phyloP scores from a whole-genome alignment of 768 basidiomycete genomes.

The Pholiota conissans region DNA sequence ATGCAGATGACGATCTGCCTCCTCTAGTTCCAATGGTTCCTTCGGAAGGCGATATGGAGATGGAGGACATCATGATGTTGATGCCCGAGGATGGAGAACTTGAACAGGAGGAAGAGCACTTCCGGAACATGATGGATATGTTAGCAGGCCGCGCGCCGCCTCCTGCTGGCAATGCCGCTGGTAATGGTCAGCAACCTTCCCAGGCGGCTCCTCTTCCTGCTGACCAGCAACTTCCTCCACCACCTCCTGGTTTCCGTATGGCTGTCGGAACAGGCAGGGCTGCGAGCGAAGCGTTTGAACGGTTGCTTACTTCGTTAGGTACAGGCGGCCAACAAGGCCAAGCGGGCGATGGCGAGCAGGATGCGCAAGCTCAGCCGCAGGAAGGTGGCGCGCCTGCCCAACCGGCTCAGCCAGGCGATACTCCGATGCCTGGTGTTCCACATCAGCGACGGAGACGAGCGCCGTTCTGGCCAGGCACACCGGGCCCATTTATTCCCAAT shows the following conservation, averaged over 20 bases:
- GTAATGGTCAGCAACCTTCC: neutral
- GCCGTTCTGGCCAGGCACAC: too few relatives aligned
- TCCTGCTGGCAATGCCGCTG: neutral
- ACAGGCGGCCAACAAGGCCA: neutral
- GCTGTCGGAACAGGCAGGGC: conserved; percentile 23
- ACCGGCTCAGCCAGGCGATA: neutral
- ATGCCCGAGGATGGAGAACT: conserved; percentile 2
- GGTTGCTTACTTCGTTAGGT: conserved; percentile 21
- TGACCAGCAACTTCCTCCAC: neutral
- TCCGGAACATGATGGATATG: conserved; percentile 7
- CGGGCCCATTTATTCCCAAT: too few relatives aligned
- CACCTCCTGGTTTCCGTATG: conserved; percentile 12
- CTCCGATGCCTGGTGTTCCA: neutral
- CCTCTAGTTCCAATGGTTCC: too few relatives aligned
- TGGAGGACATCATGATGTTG: conserved; percentile 2
- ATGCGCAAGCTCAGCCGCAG: neutral
- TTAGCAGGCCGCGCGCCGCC: neutral
- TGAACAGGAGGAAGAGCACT: conserved; percentile 2
- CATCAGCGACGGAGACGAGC: too few relatives aligned
- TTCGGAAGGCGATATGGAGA: neutral
- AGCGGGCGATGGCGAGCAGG: neutral
- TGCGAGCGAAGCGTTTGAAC: conserved; percentile 26
- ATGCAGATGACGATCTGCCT: too few relatives aligned
- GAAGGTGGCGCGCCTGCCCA: neutral
- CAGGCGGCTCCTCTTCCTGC: neutral